Base-by-base conservation (phyloP, 2,329 filamentous ascomycete species). In the Mycogone perniciosa region DNA sequence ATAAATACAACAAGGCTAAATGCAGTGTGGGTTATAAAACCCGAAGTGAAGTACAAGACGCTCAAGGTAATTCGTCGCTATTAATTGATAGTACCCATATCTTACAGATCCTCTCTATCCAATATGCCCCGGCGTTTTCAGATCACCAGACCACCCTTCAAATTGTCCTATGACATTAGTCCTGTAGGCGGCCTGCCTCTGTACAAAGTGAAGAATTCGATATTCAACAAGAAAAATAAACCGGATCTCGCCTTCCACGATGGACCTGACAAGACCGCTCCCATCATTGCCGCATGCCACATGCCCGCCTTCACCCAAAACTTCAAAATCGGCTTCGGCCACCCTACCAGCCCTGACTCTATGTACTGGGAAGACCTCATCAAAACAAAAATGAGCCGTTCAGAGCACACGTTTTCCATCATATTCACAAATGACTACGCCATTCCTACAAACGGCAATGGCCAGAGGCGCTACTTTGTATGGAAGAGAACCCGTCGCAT, bases 351-450 rank as follows among this genome's bases (percentile, higher is more conserved):
- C 7, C 42, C 41, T 2, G 48, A 49, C 7, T 5, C 48, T 4
- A 39, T 56, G n/a, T 8, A 43, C 10, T 59, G 57, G 57, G 57
- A 59, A 48, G 57, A 59, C 44, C 53, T 58, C 42, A 48, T 51
- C n/a, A 46, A 44, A 35, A 46, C 53, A 29, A 50, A 46, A 27
- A n/a, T 48, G 2, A 35, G 40, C 20, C 33, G 27, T 31, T 52
- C 51, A 10, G 51, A 54, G 34, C 53, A 50, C 10, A 52, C 31
- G 1, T 47, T 52, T 6, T 39, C 38, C 26, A 41, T 53, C 26
- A 43, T 31, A 3, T 38, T 55, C 37, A 31, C 42, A 27, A 31
- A 11, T 26, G 51, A 52, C 5, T 50, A 44, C 0, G 31, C 13
- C 5, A 11, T 54, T 31, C 42, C 44, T 20, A 27, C 50, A 7